Base-by-base conservation (phyloP, 2,329 filamentous ascomycete genomes). In the Talaromyces verruculosus region DNA sequence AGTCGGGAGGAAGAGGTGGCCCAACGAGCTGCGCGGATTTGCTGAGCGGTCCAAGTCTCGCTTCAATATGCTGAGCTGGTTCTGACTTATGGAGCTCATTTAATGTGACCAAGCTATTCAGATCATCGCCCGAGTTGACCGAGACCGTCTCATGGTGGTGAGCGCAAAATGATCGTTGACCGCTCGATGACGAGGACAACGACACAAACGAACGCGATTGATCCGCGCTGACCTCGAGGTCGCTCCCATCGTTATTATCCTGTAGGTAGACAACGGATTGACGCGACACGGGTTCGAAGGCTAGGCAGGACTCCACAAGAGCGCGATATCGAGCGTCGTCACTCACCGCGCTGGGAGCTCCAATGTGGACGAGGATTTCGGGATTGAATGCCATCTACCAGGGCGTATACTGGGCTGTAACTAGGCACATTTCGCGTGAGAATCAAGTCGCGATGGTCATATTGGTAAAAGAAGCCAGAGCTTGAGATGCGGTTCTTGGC, bases 291-390 rank as follows among this genome's bases (percentile, higher is more conserved):
- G 73, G 64, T 45, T 76, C 72, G 58, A 79, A 80, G 43, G 70
- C 71, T 55, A 78, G 66, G 61, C 77, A 76, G 8, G 78, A 75
- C 61, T 73, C 72, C 49, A 79, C 77, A 39, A 80, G 77, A 13
- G 76, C 72, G 41, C 73, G 73, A 70, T 81, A 79, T 63, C 72
- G 73, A 37, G 72, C 73, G 71, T 81, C 79, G 67, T 81, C 76
- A 55, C 68, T 69, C 41, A 68, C 70, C 61, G 71, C 73, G 68
- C 77, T 76, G 35, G 77, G 74, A 19, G 79, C 79, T 61, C 77
- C 73, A 68, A 81, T 72, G 70, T 81, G 79, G 59, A 80, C 76
- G 63, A 81, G 76, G 64, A 81, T 75, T 71, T 80, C 77, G 65
- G 72, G 65, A 30, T 68, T 63, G 58, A 22, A 22, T 58, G 65